Percentiles rank a stretch among this genome's conserved stretches.
Conservation (phyloP, 2,329 filamentous ascomycete genomes). For the Byssoonygena ceratinophila region DNA sequence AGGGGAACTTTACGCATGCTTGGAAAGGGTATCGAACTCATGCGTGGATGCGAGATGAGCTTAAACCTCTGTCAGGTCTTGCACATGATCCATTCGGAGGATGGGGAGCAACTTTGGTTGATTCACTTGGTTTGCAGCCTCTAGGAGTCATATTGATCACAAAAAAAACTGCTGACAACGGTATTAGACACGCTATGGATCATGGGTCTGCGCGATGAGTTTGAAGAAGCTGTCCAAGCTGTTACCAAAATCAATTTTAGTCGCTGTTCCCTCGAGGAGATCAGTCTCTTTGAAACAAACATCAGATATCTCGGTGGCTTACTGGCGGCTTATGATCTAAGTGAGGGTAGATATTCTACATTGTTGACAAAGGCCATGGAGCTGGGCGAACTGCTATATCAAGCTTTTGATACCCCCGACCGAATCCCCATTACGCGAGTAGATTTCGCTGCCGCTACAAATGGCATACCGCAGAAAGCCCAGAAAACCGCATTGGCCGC, state of each 20-base stretch:
- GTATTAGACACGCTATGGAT: constrained; percentile 51
- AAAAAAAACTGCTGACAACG: neutral
- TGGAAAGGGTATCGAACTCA: constrained; percentile 52
- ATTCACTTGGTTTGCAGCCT: constrained; percentile 28
- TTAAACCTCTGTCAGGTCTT: constrained; percentile 46
- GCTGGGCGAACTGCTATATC: constrained; percentile 45
- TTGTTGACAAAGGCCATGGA: constrained; percentile 45
- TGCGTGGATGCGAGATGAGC: constrained; percentile 52
- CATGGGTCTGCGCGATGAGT: constrained; percentile 50
- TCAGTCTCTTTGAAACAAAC: constrained; percentile 43
- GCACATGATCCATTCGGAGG: constrained; percentile 52
- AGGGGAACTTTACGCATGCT: constrained; percentile 44
- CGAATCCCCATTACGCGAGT: constrained; percentile 20
- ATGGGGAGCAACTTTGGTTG: constrained; percentile 51
- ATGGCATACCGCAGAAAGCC: constrained; percentile 21
- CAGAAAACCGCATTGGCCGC: constrained; percentile 23
- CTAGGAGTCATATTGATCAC: neutral
- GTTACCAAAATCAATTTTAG: constrained; percentile 46
- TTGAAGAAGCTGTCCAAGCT: constrained; percentile 44
- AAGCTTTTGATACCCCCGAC: constrained; percentile 29
- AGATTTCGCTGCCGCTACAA: constrained; percentile 21
- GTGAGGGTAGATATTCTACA: constrained; percentile 26
- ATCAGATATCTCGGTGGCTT: constrained; percentile 47
- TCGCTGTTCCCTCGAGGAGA: constrained; percentile 19
- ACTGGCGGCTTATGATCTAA: constrained; percentile 45